phyloP scores from a whole-genome alignment of 345 rosid genomes.

The Pistacia integerrima region DNA sequence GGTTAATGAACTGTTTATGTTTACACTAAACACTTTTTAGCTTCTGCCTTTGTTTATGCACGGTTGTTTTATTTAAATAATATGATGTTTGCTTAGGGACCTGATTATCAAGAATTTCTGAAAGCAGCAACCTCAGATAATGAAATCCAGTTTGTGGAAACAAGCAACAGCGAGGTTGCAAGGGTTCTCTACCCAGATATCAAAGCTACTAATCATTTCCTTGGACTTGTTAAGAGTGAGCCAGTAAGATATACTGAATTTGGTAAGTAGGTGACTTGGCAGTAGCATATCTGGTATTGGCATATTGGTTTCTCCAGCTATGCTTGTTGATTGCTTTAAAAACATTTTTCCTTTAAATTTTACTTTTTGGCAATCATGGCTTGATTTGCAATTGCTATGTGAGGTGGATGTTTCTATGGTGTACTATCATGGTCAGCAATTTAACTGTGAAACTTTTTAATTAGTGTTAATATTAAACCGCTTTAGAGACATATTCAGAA shows the following conservation, averaged over 20 bases:
- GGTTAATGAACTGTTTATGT: background rate
- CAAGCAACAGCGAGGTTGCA: slow-evolving; percentile 45
- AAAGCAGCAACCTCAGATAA: slow-evolving; percentile 65
- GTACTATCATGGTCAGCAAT: background rate
- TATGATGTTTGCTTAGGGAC: slow-evolving; percentile 46
- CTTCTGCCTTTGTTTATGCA: background rate
- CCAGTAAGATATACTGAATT: slow-evolving; percentile 69
- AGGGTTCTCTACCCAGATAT: slow-evolving; percentile 60
- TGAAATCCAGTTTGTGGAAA: slow-evolving; percentile 77
- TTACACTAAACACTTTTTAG: background rate
- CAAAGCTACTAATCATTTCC: slow-evolving; percentile 37
- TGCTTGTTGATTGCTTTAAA: background rate
- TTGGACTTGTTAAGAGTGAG: slow-evolving; percentile 81
- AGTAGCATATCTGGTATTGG: background rate
- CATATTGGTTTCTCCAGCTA: background rate
- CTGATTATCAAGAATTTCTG: slow-evolving; percentile 61
- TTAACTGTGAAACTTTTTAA: background rate
- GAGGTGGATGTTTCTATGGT: background rate
- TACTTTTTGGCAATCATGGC: background rate
- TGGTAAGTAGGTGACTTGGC: slow-evolving; percentile 49
- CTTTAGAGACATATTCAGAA: background rate
- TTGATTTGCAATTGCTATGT: background rate
- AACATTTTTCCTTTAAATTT: background rate
- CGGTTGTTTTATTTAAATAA: background rate
- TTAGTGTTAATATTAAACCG: background rate